Conservation (phyloP, 352 stramenopile genomes). For the Thraustochytrium sp. region DNA sequence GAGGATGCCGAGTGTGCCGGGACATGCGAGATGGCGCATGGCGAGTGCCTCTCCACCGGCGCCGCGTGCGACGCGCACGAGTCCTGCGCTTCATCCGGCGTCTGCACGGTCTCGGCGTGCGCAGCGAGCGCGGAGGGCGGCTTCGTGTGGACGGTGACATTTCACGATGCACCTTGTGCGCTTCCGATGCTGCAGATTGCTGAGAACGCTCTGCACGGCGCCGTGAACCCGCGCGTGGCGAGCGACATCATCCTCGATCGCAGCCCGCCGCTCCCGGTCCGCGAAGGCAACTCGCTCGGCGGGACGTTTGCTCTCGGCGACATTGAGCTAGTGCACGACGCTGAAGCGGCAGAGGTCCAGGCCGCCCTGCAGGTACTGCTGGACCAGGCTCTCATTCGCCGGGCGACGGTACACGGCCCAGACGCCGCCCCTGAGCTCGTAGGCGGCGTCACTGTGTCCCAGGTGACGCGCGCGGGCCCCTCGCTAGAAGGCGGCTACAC, state of each 20-base stretch:
- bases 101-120: not conserved
- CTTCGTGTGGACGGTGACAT: slow-evolving; percentile 12
- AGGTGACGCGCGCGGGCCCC: not conserved
- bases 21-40: not conserved
- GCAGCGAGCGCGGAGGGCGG: not conserved
- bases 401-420: not conserved
- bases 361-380: not conserved
- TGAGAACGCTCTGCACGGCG: not conserved
- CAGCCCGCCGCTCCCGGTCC: not conserved
- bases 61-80: not conserved
- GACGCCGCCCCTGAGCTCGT: not conserved
- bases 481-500: not conserved
- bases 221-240: not conserved
- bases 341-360: not conserved
- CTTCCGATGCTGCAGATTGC: slow-evolving; percentile 1
- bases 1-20: not conserved
- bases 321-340: not conserved
- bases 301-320: not conserved
- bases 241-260: not conserved
- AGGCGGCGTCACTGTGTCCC: not conserved
- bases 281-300: not conserved
- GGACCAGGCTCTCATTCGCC: not conserved
- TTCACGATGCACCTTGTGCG: not conserved
- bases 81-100: not conserved
- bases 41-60: slow-evolving; percentile 32